Percentiles rank a stretch among this genome's conserved stretches.
Conservation (phyloP, 2,329 filamentous ascomycete species). For the Colletotrichum abscissum region DNA sequence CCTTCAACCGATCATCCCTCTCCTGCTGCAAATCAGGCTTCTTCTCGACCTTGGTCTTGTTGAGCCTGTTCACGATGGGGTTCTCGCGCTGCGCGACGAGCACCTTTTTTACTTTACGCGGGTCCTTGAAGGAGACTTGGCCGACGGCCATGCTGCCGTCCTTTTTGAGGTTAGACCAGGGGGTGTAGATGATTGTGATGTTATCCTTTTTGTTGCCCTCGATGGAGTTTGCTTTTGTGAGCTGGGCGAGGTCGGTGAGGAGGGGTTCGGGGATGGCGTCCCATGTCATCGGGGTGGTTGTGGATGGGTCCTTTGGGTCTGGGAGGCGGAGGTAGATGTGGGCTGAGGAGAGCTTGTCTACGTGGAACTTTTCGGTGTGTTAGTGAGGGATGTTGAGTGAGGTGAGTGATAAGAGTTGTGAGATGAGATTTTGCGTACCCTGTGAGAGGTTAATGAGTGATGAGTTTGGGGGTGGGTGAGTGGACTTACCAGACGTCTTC, state of each 20-base stretch:
- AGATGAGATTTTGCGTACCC: conserved; percentile 40
- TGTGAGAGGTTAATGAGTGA: conserved; percentile 31
- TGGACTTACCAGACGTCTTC: conserved; percentile 87
- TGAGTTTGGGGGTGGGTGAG: neutral
- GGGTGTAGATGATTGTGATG: conserved; percentile 95
- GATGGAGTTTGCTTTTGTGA: conserved; percentile 99
- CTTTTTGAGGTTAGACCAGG: conserved; percentile 96
- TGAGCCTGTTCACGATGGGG: conserved; percentile 93
- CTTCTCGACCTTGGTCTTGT: conserved; percentile 93
- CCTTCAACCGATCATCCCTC: conserved; percentile 79
- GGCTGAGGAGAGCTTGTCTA: conserved; percentile 94
- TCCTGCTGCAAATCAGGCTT: conserved; percentile 86
- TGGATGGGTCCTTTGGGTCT: conserved; percentile 71
- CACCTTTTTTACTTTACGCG: conserved; percentile 84
- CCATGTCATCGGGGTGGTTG: conserved; percentile 62
- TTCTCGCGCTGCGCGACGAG: conserved; percentile 87
- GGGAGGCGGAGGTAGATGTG: conserved; percentile 93
- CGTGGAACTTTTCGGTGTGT: conserved; percentile 79
- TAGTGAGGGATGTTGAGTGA: neutral
- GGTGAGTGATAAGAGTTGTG: conserved; percentile 15
- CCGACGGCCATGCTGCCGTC: conserved; percentile 95
- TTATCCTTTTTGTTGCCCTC: conserved; percentile 99
- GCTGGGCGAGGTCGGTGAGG: conserved; percentile 89
- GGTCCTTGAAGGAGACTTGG: conserved; percentile 94
- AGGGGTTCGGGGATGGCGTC: conserved; percentile 81